Evolutionary conservation across 768 basidiomycete genomes (phyloP).

Genomic region (Cystobasidium onofrii): DNA sequence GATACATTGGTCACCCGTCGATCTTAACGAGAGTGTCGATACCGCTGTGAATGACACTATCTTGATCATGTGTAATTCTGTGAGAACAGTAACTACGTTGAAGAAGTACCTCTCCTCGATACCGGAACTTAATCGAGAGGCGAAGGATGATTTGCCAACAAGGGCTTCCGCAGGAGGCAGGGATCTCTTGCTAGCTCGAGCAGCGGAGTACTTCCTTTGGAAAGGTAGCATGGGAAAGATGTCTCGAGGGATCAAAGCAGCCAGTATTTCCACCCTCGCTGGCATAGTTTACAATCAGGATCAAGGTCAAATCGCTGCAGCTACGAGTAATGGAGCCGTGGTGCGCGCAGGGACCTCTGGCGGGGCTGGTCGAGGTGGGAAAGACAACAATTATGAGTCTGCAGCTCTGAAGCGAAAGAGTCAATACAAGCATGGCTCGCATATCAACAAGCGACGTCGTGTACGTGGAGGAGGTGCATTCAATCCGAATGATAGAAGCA

Average conservation of each 20-base stretch:
- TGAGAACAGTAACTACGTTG: slow-evolving; percentile 63
- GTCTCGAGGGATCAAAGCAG: slow-evolving; percentile 36
- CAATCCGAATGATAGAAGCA: slow-evolving; percentile 21
- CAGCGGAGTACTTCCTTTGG: slow-evolving; percentile 71
- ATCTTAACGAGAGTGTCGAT: slow-evolving; percentile 29
- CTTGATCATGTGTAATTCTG: slow-evolving; percentile 79
- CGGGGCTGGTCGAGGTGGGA: background rate
- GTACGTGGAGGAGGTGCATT: slow-evolving; percentile 61
- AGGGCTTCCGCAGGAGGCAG: slow-evolving; percentile 49
- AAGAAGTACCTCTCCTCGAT: slow-evolving; percentile 69
- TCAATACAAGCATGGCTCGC: slow-evolving; percentile 49
- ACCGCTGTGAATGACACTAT: slow-evolving; percentile 52
- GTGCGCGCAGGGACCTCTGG: background rate
- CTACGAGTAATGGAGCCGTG: background rate
- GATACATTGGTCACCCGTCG: slow-evolving; percentile 47
- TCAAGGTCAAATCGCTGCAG: background rate
- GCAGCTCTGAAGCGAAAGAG: slow-evolving; percentile 74
- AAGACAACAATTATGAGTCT: slow-evolving; percentile 49
- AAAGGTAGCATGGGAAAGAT: slow-evolving; percentile 52
- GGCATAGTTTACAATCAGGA: slow-evolving; percentile 5
- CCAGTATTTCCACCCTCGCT: slow-evolving; percentile 6
- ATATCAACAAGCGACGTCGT: slow-evolving; percentile 56
- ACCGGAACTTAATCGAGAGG: slow-evolving; percentile 41
- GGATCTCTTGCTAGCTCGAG: slow-evolving; percentile 68
- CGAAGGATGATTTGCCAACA: background rate